Evolutionary conservation across 108 stramenopile species (phyloP), one percentile per base, ranked within the genome.

Genomic region (Discostella stelligeroides): DNA sequence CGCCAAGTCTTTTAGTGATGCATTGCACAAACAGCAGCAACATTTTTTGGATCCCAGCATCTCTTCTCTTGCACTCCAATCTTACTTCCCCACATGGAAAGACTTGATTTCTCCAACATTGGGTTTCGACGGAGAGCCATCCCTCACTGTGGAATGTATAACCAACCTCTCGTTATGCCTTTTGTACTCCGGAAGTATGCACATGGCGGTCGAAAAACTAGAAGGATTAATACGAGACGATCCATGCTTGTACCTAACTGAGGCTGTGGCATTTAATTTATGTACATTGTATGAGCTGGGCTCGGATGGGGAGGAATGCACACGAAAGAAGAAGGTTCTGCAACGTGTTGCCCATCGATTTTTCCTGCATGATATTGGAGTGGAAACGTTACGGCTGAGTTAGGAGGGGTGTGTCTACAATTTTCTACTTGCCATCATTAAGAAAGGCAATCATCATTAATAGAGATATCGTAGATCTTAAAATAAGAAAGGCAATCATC

Each of bases 211-310:
- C 30, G 47, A 61, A 25, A 37, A 82, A 43, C 73, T 96, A 81
- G 97, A 97, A 75, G 75, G 65, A 11, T 58, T 95, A 56, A 75
- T 96, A 10, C 88, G 91, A 20, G 85, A 87, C 39, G 83, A 95
- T 72, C 95, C 97, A 6, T 72, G 84, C 1, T 39, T 66, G 46
- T 88, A 81, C 63, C 75, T 97, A 75, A 93, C 92, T 9, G 90
- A 95, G 70, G 85, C 90, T 11, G 68, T 93, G 53, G 89, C 91
- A 27, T 93, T 96, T 72, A 97, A 97, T 72, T 79, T 97, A 34
- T 94, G 97, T 77, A 97, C 94, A 0, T 83, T 97, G 62, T 97
- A 97, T 76, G 97, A 97, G 60, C 75, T 97, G 11, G 83, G 86
- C 25, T 81, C 73, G 17, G 95, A 95, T 58, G 75, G 87, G 1